phyloP scores from a whole-genome alignment of 441 rosid genomes.

The Populus trichocarpa region DNA sequence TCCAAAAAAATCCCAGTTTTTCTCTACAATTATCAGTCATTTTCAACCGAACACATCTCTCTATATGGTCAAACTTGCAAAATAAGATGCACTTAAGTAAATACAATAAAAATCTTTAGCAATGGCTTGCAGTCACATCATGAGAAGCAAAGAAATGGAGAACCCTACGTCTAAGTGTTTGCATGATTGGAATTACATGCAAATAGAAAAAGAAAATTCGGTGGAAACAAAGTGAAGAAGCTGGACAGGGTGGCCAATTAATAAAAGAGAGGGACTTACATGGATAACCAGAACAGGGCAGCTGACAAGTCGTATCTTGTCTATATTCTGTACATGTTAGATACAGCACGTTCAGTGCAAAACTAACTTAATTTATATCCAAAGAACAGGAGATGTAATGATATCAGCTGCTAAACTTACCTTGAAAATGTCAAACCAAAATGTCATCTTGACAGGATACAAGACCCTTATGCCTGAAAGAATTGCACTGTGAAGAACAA shows the following conservation, averaged over 20 bases:
- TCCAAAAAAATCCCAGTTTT: no score
- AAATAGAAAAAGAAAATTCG: not conserved
- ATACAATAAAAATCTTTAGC: no score
- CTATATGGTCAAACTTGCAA: no score
- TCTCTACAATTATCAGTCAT: no score
- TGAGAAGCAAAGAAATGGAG: no score
- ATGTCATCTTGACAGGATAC: constrained; percentile 87
- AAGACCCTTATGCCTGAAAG: constrained; percentile 89
- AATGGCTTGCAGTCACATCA: no score
- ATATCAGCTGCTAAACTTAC: constrained; percentile 30
- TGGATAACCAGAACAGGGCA: constrained; percentile 93
- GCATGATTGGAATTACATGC: not conserved
- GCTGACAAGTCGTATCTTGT: constrained; percentile 80
- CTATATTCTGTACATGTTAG: constrained; percentile 69
- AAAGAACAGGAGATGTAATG: constrained; percentile 2
- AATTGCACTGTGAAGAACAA: constrained; percentile 93
- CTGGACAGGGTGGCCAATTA: not conserved
- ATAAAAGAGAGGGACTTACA: constrained; percentile 46
- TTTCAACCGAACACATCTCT: no score
- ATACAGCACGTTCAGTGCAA: constrained; percentile 10
- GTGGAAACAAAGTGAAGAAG: not conserved
- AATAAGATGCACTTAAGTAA: no score
- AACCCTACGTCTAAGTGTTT: not conserved
- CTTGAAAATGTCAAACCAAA: constrained; percentile 92
- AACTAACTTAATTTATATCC: not conserved